Percentiles rank a stretch among this genome's conserved stretches.
These are phyloP conservation scores for Stipa capillata DNA, from an alignment of 176 grass and related monocot genomes.

Conservation along the genomic window DNA sequence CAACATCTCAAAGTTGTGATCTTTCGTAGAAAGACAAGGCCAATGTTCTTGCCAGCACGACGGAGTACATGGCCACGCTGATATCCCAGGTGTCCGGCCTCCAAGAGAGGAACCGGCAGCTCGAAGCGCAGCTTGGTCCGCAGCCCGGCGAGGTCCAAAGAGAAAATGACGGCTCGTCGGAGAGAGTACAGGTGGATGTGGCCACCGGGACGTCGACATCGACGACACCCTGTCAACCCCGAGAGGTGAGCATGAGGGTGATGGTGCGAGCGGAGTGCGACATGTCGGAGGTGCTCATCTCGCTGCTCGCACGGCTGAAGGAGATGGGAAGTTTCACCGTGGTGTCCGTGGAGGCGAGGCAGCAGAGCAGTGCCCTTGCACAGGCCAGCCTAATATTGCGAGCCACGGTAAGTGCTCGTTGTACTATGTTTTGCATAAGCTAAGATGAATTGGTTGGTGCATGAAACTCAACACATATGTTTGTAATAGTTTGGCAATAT, in stretches of 20 bases:
- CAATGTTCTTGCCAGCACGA: slow-evolving; percentile 47
- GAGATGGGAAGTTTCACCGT: slow-evolving; percentile 5
- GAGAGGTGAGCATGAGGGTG: slow-evolving; percentile 23
- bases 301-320: slow-evolving; percentile 26
- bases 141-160: neutral
- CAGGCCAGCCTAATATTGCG: slow-evolving; percentile 22
- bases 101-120: slow-evolving; percentile 38
- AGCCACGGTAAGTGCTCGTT: slow-evolving; percentile 10
- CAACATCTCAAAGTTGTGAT: neutral
- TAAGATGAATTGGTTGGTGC: too few relatives aligned
- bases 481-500: neutral
- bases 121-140: slow-evolving; percentile 32
- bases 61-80: slow-evolving; percentile 51
- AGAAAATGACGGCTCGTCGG: neutral
- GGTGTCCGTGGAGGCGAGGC: slow-evolving; percentile 23
- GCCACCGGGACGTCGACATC: neutral
- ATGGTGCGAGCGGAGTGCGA: slow-evolving; percentile 27
- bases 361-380: neutral
- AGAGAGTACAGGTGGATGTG: slow-evolving; percentile 19
- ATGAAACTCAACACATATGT: neutral
- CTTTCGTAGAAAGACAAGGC: slow-evolving; percentile 57
- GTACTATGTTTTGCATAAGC: neutral
- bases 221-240: neutral
- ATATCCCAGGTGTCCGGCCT: slow-evolving; percentile 40
- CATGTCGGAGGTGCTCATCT: slow-evolving; percentile 21